These are phyloP conservation scores for Ophidiomyces ophidiicola DNA, from an alignment of 2,329 filamentous ascomycete genomes.

Conservation along the genomic window DNA sequence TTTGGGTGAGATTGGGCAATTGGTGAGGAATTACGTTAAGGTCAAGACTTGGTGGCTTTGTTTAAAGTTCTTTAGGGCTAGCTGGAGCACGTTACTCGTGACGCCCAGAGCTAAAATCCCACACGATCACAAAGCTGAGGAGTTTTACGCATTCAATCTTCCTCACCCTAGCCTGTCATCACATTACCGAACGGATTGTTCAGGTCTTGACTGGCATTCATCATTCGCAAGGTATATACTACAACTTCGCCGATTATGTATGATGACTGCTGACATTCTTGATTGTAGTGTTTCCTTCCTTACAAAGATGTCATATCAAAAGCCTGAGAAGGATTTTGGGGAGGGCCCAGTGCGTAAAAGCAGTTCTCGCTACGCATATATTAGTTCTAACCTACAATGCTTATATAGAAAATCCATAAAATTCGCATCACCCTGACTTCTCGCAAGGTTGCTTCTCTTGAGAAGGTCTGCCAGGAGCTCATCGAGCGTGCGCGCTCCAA, in stretches of 20 bases:
- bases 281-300: background rate
- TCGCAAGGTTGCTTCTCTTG: conserved; percentile 87
- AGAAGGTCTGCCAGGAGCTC: conserved; percentile 97
- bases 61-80: too few relatives aligned
- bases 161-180: conserved; percentile 46
- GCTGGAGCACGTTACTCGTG: too few relatives aligned
- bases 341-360: conserved; percentile 61
- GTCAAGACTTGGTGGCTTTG: too few relatives aligned
- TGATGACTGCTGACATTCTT: too few relatives aligned
- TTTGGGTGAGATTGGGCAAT: too few relatives aligned
- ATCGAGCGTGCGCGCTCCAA: conserved; percentile 98
- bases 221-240: conserved; percentile 6
- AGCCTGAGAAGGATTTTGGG: conserved; percentile 85
- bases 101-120: conserved; percentile 2
- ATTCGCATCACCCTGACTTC: conserved; percentile 96
- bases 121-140: too few relatives aligned
- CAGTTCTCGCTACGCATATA: background rate
- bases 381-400: background rate
- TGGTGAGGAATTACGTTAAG: too few relatives aligned
- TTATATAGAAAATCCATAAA: conserved; percentile 72
- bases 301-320: conserved; percentile 79
- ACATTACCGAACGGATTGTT: conserved; percentile 66
- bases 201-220: conserved; percentile 68
- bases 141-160: too few relatives aligned
- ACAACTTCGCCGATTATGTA: background rate